Percentiles rank a stretch among this genome's conserved stretches.
Evolutionary conservation across 371 early-diverging fungal species (phyloP).

Genomic region (Circinella minor): DNA sequence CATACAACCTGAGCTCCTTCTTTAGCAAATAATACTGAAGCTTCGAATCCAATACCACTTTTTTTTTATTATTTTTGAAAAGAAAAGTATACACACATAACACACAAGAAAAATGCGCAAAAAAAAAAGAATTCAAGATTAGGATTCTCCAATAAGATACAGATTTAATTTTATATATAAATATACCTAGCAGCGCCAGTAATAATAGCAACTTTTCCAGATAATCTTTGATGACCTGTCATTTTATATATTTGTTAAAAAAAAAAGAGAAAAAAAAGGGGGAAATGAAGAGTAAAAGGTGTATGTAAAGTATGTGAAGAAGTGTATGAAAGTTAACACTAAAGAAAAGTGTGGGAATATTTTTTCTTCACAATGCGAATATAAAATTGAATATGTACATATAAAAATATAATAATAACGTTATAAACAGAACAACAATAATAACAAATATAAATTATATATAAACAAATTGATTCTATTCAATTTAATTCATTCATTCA

Average conservation of each 20-base stretch:
- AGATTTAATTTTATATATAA: no score
- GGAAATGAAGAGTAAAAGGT: slow-evolving; percentile 5
- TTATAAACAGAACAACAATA: no score
- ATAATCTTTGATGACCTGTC: slow-evolving; percentile 32
- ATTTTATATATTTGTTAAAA: slow-evolving; percentile 7
- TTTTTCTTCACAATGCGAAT: no score
- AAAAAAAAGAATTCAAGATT: no score
- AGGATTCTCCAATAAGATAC: no score
- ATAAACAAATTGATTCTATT: no score
- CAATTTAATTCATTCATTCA: slow-evolving; percentile 2
- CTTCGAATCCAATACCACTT: slow-evolving; percentile 86
- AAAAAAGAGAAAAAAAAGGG: neutral
- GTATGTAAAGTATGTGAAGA: no score
- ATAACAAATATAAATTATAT: no score
- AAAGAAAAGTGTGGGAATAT: slow-evolving; percentile 14
- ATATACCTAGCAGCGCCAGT: slow-evolving; percentile 82
- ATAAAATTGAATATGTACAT: neutral
- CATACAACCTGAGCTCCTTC: slow-evolving; percentile 86
- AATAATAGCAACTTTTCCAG: slow-evolving; percentile 83
- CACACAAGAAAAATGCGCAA: no score
- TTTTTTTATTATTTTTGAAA: no score
- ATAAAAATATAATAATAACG: neutral
- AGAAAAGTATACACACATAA: no score
- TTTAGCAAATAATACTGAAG: slow-evolving; percentile 76
- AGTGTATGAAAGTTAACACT: slow-evolving; percentile 2